Conservation (phyloP, 176 grass and related monocot genomes). For the Metroxylon sagu region DNA sequence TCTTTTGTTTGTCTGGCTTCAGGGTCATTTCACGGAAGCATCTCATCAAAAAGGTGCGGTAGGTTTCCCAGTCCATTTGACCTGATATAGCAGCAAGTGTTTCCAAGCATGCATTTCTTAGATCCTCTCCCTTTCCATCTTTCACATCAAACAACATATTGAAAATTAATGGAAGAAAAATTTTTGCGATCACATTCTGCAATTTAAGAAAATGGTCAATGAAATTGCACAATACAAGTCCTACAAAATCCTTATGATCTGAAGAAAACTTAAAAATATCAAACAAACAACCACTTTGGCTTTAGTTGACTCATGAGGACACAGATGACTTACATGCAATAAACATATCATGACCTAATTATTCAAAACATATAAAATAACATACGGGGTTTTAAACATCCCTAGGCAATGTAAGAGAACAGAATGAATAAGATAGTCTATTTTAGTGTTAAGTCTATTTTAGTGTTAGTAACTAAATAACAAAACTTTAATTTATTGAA, state of each 20-base stretch:
- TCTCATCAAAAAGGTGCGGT: constrained; percentile 61
- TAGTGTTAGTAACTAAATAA: no score
- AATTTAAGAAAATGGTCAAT: constrained; percentile 5
- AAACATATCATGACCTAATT: no score
- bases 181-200: constrained; percentile 67
- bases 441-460: no score
- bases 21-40: constrained; percentile 62
- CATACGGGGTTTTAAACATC: no score
- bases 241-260: no score
- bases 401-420: no score
- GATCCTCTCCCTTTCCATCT: constrained; percentile 79
- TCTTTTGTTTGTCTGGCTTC: constrained; percentile 75
- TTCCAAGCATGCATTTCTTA: constrained; percentile 75
- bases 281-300: no score
- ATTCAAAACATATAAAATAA: no score
- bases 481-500: not conserved
- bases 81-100: constrained; percentile 66
- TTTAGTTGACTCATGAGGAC: no score
- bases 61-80: constrained; percentile 81
- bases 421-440: no score
- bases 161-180: constrained; percentile 92
- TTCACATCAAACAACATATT: constrained; percentile 76
- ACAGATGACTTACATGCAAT: no score
- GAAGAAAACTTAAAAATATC: no score
- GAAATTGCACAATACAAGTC: not conserved